Base-by-base conservation (phyloP, 176 grass and related monocot species). In the Eremochloa ophiuroides region DNA sequence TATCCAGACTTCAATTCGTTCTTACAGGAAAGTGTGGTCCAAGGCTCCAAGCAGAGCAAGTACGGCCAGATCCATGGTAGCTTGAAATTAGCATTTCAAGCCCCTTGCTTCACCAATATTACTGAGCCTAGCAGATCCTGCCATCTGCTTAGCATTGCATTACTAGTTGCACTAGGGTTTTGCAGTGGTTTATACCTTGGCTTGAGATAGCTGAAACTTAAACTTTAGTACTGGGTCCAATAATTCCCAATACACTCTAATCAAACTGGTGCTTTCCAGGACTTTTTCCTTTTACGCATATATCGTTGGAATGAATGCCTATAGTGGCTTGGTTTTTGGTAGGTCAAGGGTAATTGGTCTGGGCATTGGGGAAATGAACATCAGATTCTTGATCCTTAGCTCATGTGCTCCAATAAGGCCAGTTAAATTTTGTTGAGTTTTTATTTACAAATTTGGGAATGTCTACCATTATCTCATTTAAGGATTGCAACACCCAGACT, bases 31-130 rank as follows among this genome's bases (percentile, higher is more conserved):
- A 31, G 60, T 27, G 77, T 77, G 73, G 83, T 78, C 66, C 83
- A 82, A 48, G 53, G 66, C 66, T 72, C 65, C 78, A 77, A 66
- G 53, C 40, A 55, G 33, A 38, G 72, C 63, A 81, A 71, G 83
- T 76, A 41, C 71, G 53, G n/a, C 1, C 35, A 66, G 34, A 59
- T 59, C 5, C 43, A 44, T 77, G 42, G 27, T 77, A 39, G 46
- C 44, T 63, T 65, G 10, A 41, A 77, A 38, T 72, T 72, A 62
- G 26, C 75, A 71, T 79, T 69, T 62, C 14, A 22, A 62, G 51
- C 41, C 65, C 50, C n/a, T 60, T 15, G 6, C 43, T 72, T 43
- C 33, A 4, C 26, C 58, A 82, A 70, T 66, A 60, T 38, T 69
- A 75, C 30, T 16, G 56, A 53, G 40, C 46, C 13, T 27, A 42